Conservation (phyloP, 768 basidiomycete species). For the Pleurotus ostreatus region DNA sequence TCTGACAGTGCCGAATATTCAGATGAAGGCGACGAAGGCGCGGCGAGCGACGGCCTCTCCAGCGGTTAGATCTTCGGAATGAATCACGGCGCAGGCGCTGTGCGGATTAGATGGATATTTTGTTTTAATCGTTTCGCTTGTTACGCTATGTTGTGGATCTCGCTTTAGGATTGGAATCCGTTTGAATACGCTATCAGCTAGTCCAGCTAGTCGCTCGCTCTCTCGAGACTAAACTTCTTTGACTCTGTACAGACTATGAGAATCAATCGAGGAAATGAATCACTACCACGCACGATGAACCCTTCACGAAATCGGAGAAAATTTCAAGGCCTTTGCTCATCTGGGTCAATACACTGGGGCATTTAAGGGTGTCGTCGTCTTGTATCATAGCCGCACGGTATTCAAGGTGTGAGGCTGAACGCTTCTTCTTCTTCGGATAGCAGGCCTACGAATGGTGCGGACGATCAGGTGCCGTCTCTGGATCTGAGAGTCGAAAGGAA, state of each 20-base stretch:
- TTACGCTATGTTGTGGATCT: too few relatives aligned
- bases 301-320: conserved; percentile 6
- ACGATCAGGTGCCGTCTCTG: neutral
- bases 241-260: neutral
- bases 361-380: neutral
- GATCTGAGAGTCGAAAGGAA: neutral
- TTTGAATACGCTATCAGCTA: too few relatives aligned
- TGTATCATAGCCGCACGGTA: neutral
- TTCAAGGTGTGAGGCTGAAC: neutral
- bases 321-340: conserved; percentile 7
- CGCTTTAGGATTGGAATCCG: too few relatives aligned
- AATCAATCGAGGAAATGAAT: neutral
- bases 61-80: neutral
- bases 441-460: neutral
- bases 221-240: neutral
- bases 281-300: neutral
- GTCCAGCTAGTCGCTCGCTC: too few relatives aligned
- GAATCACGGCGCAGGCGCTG: neutral
- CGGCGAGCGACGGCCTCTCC: neutral
- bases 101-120: conserved; percentile 7
- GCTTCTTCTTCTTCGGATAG: conserved; percentile 7
- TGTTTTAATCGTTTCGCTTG: neutral
- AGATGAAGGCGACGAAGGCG: neutral
- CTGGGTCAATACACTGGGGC: neutral
- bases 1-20: neutral